phyloP scores from a whole-genome alignment of 805 yeast species.

The Kodamaea fukazawae region DNA sequence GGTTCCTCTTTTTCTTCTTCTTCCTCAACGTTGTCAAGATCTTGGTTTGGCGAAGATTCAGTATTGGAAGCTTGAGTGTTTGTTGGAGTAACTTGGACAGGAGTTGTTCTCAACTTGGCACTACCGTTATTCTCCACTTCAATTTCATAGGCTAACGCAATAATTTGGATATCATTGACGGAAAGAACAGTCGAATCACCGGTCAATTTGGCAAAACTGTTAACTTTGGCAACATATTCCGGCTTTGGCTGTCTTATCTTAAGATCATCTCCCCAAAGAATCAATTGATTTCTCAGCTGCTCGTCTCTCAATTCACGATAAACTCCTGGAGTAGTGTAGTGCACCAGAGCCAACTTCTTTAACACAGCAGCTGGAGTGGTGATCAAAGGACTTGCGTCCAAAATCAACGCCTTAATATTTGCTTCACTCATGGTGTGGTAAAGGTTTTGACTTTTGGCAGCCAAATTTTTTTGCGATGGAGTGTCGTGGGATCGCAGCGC shows the following conservation, averaged over 20 bases:
- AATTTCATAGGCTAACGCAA: conserved; percentile 87
- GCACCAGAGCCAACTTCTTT: conserved; percentile 64
- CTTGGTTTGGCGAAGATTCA: conserved; percentile 6
- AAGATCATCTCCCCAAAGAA: conserved; percentile 75
- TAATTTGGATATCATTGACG: conserved; percentile 85
- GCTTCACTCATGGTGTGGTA: conserved; percentile 1
- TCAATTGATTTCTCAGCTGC: conserved; percentile 71
- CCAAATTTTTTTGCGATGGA: conserved; percentile 1
- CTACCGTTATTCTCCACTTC: conserved; percentile 71
- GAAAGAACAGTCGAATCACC: conserved; percentile 91
- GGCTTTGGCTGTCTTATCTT: conserved; percentile 74
- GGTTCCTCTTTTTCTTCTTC: conserved; percentile 10
- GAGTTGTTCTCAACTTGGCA: conserved; percentile 65
- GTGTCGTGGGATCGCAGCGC: background rate
- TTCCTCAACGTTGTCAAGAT: conserved; percentile 12
- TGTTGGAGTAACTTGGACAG: conserved; percentile 47
- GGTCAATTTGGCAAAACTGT: conserved; percentile 76
- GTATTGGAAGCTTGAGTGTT: conserved; percentile 12
- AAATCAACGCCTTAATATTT: conserved; percentile 53
- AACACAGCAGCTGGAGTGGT: conserved; percentile 77
- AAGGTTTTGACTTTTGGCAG: background rate
- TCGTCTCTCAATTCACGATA: conserved; percentile 84
- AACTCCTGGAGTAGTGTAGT: conserved; percentile 91
- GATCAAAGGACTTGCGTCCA: conserved; percentile 95
- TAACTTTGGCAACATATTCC: conserved; percentile 60